Evolutionary conservation across 1,284 basidiomycete species (phyloP).

Genomic region (Calocybe gambosa): DNA sequence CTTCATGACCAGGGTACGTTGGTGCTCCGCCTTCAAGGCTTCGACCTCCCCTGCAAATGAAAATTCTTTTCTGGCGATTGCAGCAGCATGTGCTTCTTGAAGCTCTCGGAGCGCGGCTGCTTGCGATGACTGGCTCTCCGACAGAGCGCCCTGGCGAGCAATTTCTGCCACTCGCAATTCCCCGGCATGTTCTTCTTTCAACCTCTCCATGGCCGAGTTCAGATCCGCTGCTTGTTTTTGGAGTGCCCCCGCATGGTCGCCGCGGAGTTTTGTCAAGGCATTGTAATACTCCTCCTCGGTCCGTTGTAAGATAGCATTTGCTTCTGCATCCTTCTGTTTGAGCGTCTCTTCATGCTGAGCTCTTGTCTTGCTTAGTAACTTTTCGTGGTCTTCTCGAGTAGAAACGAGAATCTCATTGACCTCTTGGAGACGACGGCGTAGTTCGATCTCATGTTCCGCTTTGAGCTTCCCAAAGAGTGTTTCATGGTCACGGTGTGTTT

Average conservation of each 20-base stretch:
- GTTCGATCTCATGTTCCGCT: slow-evolving; percentile 39
- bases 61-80: slow-evolving; percentile 56
- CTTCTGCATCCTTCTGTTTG: slow-evolving; percentile 56
- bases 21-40: slow-evolving; percentile 57
- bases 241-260: slow-evolving; percentile 59
- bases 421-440: slow-evolving; percentile 43
- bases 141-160: slow-evolving; percentile 64
- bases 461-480: slow-evolving; percentile 43
- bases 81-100: slow-evolving; percentile 63
- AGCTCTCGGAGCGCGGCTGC: slow-evolving; percentile 52
- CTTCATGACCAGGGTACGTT: slow-evolving; percentile 42
- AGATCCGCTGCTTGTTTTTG: slow-evolving; percentile 55
- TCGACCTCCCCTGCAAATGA: slow-evolving; percentile 58
- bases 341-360: slow-evolving; percentile 50
- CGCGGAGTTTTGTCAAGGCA: slow-evolving; percentile 63
- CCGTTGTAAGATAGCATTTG: slow-evolving; percentile 47
- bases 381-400: slow-evolving; percentile 47
- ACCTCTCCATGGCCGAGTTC: slow-evolving; percentile 53
- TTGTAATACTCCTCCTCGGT: slow-evolving; percentile 80
- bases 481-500: slow-evolving; percentile 43
- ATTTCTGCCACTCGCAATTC: slow-evolving; percentile 66
- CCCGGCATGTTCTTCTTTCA: slow-evolving; percentile 66
- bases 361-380: slow-evolving; percentile 39
- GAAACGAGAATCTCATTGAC: slow-evolving; percentile 40
- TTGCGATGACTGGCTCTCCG: slow-evolving; percentile 66